Evolutionary conservation across 257 asterid genomes (phyloP).

Genomic region (Solanum gandarillasii): DNA sequence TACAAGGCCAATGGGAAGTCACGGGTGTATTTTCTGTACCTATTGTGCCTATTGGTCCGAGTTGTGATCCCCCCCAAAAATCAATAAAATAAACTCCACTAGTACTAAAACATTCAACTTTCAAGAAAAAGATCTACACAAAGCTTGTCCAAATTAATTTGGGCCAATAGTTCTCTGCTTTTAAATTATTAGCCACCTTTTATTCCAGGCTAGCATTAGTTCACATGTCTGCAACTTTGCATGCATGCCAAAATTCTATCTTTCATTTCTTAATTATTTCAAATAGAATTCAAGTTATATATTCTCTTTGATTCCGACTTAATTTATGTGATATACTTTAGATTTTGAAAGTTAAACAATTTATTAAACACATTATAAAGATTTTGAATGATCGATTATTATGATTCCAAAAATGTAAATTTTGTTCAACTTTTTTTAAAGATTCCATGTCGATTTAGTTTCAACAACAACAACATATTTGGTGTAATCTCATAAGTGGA

Average conservation of each 20-base stretch:
- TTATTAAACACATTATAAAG: not conserved
- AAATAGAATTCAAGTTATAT: not conserved
- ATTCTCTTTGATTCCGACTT: not conserved
- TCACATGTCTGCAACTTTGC: conserved; percentile 7
- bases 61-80: conserved; percentile 1
- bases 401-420: no score
- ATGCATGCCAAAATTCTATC: not conserved
- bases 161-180: not conserved
- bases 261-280: not conserved
- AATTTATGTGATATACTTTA: not conserved
- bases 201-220: conserved; percentile 4
- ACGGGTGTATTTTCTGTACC: conserved; percentile 11
- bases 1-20: conserved; percentile 10
- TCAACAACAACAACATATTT: not conserved
- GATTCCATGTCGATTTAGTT: no score
- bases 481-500: not conserved
- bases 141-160: not conserved
- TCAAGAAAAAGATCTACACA: not conserved
- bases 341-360: not conserved
- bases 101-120: not conserved
- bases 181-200: not conserved
- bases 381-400: not conserved
- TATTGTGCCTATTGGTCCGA: not conserved
- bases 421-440: no score
- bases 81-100: not conserved